A percentile compares a stretch with the other conserved stretches of the same genome.
Evolutionary conservation across 1,284 basidiomycete genomes (phyloP).

Genomic region (Moesziomyces sp.): DNA sequence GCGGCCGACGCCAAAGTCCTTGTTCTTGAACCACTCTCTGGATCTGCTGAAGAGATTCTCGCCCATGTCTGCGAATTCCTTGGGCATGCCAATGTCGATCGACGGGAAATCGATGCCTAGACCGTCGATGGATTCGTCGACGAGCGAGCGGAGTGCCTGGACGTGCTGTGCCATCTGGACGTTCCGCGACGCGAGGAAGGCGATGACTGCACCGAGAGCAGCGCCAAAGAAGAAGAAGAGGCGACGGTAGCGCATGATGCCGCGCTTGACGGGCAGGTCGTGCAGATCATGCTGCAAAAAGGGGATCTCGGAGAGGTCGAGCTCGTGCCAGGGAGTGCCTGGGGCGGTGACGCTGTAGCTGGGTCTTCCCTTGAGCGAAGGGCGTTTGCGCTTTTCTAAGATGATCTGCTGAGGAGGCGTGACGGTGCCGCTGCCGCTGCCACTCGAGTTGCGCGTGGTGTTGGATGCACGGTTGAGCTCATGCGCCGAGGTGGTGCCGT

Average conservation of each 20-base stretch:
- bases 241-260: constrained; percentile 54
- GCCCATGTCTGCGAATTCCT: constrained; percentile 59
- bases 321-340: constrained; percentile 61
- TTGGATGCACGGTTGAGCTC: constrained; percentile 14
- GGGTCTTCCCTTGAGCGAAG: constrained; percentile 31
- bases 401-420: constrained; percentile 51
- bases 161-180: constrained; percentile 56
- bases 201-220: constrained; percentile 49
- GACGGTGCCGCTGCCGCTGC: constrained; percentile 16
- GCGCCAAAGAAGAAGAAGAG: constrained; percentile 58
- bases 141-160: constrained; percentile 32
- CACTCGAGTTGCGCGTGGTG: not conserved
- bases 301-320: constrained; percentile 57
- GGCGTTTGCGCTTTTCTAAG: constrained; percentile 34
- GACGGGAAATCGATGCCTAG: constrained; percentile 52
- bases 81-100: constrained; percentile 58
- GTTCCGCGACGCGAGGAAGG: constrained; percentile 48
- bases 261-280: constrained; percentile 30
- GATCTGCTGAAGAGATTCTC: constrained; percentile 58
- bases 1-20: constrained; percentile 63
- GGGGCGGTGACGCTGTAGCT: constrained; percentile 55
- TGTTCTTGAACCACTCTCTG: constrained; percentile 61
- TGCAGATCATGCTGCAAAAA: constrained; percentile 44
- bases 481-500: constrained; percentile 22
- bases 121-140: constrained; percentile 59